Conservation (phyloP, 2,329 filamentous ascomycete genomes). For the Dactylonectria macrodidyma region DNA sequence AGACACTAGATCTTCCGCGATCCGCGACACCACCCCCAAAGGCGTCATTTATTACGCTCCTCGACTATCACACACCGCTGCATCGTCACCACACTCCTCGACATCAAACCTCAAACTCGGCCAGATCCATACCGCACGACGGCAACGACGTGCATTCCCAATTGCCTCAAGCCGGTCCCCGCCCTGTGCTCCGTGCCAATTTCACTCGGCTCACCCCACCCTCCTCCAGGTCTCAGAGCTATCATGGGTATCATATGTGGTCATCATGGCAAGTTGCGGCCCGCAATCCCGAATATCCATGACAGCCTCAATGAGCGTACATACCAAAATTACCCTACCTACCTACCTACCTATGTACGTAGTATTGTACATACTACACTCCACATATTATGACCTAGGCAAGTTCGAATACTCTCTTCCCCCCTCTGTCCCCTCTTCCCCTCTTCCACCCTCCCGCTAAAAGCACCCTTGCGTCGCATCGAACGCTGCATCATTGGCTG, state of each 20-base stretch:
- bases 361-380: background rate
- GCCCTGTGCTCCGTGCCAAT: slow-evolving; percentile 41
- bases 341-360: no score
- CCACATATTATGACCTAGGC: background rate
- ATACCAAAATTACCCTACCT: no score
- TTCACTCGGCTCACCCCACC: slow-evolving; percentile 30
- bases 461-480: background rate
- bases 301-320: background rate
- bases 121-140: background rate
- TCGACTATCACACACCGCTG: no score
- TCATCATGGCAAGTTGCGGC: slow-evolving; percentile 28
- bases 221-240: background rate
- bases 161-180: slow-evolving; percentile 20
- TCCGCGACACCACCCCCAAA: background rate
- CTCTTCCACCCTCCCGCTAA: no score
- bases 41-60: no score
- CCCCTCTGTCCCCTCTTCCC: no score
- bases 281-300: slow-evolving; percentile 37
- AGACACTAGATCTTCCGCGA: background rate
- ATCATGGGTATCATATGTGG: background rate
- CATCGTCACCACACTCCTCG: no score
- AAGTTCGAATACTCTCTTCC: background rate
- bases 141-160: slow-evolving; percentile 26
- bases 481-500: background rate
- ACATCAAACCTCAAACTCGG: background rate